phyloP scores from a whole-genome alignment of 2,329 filamentous ascomycete genomes.

The Dothistroma septosporum region DNA sequence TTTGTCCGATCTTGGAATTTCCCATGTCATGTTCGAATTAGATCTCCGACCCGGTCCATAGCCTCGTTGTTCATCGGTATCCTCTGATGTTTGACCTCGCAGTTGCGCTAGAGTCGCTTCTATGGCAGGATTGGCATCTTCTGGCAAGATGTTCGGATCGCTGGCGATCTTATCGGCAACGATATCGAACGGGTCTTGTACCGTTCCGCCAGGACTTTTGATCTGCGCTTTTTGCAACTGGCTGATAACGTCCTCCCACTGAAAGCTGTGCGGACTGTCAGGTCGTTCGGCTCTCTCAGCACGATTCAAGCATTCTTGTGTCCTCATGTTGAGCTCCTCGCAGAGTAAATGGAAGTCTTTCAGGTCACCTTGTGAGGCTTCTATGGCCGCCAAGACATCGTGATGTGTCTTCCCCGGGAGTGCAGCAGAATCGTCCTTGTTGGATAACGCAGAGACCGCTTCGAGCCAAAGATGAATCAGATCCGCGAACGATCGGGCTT shows the following conservation, averaged over 20 bases:
- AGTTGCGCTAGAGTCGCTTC: slow-evolving; percentile 23
- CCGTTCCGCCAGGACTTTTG: slow-evolving; percentile 25
- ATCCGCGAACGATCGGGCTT: slow-evolving; percentile 77
- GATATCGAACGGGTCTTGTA: slow-evolving; percentile 25
- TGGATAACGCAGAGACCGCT: slow-evolving; percentile 32
- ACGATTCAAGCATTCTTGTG: slow-evolving; percentile 48
- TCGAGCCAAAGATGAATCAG: slow-evolving; percentile 79
- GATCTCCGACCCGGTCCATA: slow-evolving; percentile 11
- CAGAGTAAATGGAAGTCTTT: slow-evolving; percentile 49
- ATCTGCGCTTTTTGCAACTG: slow-evolving; percentile 33
- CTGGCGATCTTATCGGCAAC: slow-evolving; percentile 28
- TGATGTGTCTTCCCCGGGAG: slow-evolving; percentile 23
- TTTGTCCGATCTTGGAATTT: slow-evolving; percentile 14
- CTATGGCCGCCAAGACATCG: slow-evolving; percentile 35
- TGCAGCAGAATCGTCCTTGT: slow-evolving; percentile 14
- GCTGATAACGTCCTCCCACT: slow-evolving; percentile 53
- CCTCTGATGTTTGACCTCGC: slow-evolving; percentile 18
- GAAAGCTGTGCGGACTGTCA: slow-evolving; percentile 44
- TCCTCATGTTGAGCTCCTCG: slow-evolving; percentile 44
- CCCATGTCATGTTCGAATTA: slow-evolving; percentile 7
- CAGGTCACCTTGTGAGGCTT: slow-evolving; percentile 43
- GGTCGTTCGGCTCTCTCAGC: slow-evolving; percentile 52
- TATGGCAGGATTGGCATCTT: slow-evolving; percentile 27
- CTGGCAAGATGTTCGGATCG: slow-evolving; percentile 29
- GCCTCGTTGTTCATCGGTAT: slow-evolving; percentile 22